Evolutionary conservation across 2,329 filamentous ascomycete genomes (phyloP).

Genomic region (Fusarium hainanense): DNA sequence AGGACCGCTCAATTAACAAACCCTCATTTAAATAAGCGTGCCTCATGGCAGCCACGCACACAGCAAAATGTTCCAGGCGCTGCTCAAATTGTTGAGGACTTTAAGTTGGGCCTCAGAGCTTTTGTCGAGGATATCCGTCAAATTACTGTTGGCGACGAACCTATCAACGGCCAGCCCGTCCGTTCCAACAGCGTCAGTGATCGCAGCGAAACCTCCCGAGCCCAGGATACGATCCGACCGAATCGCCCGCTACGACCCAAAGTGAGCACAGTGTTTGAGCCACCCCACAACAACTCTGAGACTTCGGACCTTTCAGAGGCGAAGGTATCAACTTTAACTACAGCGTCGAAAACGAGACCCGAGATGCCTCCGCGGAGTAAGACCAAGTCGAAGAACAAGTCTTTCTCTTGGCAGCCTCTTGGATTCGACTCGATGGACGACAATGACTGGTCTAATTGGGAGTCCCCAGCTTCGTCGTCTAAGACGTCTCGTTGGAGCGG

Average conservation of each 20-base stretch:
- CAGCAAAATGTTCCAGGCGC: conserved; percentile 58
- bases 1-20: conserved; percentile 52
- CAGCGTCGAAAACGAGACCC: conserved; percentile 49
- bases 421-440: conserved; percentile 68
- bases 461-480: conserved; percentile 60
- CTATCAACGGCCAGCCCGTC: conserved; percentile 65
- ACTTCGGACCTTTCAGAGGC: conserved; percentile 7
- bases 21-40: conserved; percentile 63
- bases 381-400: conserved; percentile 61
- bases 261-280: conserved; percentile 57
- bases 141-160: conserved; percentile 95
- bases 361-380: conserved; percentile 46
- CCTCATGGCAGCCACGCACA: conserved; percentile 68
- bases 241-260: conserved; percentile 55
- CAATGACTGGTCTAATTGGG: conserved; percentile 74
- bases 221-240: conserved; percentile 62
- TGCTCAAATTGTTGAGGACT: conserved; percentile 88
- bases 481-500: conserved; percentile 73
- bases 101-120: conserved; percentile 89
- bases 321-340: conserved; percentile 42
- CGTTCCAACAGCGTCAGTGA: conserved; percentile 39
- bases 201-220: conserved; percentile 40
- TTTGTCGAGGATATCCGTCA: conserved; percentile 96
- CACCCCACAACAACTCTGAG: conserved; percentile 42
- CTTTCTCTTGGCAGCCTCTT: conserved; percentile 70